Base-by-base conservation (phyloP, 805 yeast species). In the Metschnikowia bowlesiae region DNA sequence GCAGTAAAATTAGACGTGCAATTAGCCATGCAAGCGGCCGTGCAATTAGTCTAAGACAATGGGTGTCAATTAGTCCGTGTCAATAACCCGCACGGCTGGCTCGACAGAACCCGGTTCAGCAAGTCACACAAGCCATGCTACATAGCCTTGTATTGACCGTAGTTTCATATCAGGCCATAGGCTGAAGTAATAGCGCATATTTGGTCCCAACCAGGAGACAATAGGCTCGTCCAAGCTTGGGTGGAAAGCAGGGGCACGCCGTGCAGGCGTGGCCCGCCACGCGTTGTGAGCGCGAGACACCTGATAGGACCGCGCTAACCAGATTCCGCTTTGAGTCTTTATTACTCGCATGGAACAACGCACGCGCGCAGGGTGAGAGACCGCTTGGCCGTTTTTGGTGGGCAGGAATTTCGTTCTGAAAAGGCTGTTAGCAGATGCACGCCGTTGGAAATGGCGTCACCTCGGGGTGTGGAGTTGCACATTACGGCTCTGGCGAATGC, bases 331-430 rank as follows among this genome's bases (percentile, higher is more conserved):
- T 39, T 29, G 43, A 30, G 43, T 22, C 18, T 39, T 22, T 39
- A 39, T 39, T 39, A 39, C 43, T 39, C 33, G 43, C 43, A 39
- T 39, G 34, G 33, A 39, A 39, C 43, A 22, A 29, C 43, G 34
- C 43, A 39, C 39, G n/a, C 14, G 30, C 30, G 43, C 33, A 30
- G n/a, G 6, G 10, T 18, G 43, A 26, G 26, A 10, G 32, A 30
- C 16, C 26, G 11, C 1, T 6, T 9, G 22, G 14, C 32, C 43
- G 22, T 39, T 6, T 39, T 6, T 8, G 10, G 16, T 13, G 29
- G 32, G 8, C n/a, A 6, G 14, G 28, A 6, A 8, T 4, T 22
- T 28, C 41, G 8, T 26, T 35, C 14, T 9, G 10, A 13, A 28
- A n/a, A 10, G 16, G 5, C 8, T 7, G 6, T 13, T 6, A n/a